Percentiles rank a stretch among this genome's conserved stretches.
phyloP scores from a whole-genome alignment of 2,329 filamentous ascomycete species.

The Chaetomium globosum region DNA sequence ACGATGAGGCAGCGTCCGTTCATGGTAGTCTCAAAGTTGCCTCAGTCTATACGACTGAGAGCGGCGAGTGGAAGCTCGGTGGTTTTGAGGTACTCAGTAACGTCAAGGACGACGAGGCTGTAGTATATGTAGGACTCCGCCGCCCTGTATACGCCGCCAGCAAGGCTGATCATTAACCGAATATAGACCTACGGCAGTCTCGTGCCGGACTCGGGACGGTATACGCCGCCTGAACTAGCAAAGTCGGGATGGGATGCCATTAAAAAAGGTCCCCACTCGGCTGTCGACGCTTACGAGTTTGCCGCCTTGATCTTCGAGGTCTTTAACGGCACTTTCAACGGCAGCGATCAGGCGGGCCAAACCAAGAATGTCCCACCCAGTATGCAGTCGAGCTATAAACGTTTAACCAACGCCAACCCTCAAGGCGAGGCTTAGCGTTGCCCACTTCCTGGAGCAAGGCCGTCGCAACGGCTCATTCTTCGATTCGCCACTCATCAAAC shows the following conservation, averaged over 20 bases:
- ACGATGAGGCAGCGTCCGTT: conserved; percentile 86
- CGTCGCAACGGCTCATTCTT: conserved; percentile 83
- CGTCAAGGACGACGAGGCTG: conserved; percentile 91
- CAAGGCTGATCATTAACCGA: conserved; percentile 22
- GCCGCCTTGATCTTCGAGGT: conserved; percentile 85
- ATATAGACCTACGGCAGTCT: conserved; percentile 79
- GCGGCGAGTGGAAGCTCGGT: conserved; percentile 95
- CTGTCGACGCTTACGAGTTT: conserved; percentile 85
- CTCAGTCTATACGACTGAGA: conserved; percentile 91
- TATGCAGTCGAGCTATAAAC: conserved; percentile 91
- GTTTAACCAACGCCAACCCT: conserved; percentile 86
- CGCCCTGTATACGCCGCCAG: background rate
- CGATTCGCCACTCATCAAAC: conserved; percentile 85
- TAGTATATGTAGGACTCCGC: conserved; percentile 71
- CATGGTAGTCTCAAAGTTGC: conserved; percentile 84
- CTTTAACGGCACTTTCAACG: conserved; percentile 82
- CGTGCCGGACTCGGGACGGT: conserved; percentile 80
- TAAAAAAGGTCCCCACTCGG: conserved; percentile 77
- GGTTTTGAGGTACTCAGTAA: conserved; percentile 93
- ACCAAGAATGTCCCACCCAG: conserved; percentile 81
- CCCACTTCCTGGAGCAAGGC: conserved; percentile 88
- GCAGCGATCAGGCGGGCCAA: conserved; percentile 78
- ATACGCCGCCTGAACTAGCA: conserved; percentile 82
- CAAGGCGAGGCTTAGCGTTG: conserved; percentile 81
- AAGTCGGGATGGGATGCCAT: conserved; percentile 90